Percentiles rank a stretch among this genome's conserved stretches.
phyloP scores from a whole-genome alignment of 345 rosid genomes.

The Theobroma cacao region DNA sequence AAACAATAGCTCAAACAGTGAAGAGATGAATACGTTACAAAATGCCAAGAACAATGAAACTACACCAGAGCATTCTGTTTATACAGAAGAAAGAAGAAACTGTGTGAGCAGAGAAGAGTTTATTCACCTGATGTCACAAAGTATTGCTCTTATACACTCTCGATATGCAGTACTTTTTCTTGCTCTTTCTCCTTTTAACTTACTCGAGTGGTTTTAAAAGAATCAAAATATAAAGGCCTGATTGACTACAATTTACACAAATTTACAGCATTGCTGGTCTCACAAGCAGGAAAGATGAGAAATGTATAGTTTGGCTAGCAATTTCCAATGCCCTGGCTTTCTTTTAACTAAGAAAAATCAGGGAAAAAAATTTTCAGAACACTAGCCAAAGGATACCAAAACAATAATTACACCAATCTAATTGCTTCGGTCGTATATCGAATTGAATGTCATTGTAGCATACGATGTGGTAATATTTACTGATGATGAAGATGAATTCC shows the following conservation, averaged over 20 bases:
- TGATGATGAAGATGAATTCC: conserved; percentile 30
- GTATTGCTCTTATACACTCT: background rate
- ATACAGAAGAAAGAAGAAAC: background rate
- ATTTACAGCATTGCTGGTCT: background rate
- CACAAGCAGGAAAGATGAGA: background rate
- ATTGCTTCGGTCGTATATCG: conserved; percentile 49
- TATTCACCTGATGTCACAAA: background rate
- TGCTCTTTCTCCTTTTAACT: background rate
- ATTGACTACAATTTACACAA: background rate
- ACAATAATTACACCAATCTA: background rate
- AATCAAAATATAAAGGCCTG: background rate
- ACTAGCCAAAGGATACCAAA: background rate
- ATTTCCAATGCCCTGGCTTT: background rate
- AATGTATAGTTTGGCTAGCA: background rate
- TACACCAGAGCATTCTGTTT: background rate
- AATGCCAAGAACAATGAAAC: background rate
- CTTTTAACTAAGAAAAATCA: background rate
- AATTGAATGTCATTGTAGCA: conserved; percentile 65
- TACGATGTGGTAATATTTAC: conserved; percentile 30
- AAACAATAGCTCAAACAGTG: background rate
- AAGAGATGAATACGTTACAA: too few species aligned
- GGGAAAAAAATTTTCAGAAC: background rate
- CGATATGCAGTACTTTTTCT: background rate
- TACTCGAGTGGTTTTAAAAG: background rate
- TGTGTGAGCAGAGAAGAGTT: background rate